These are phyloP conservation scores for Abrus pulchellus DNA, from an alignment of 306 rosid species.

Conservation along the genomic window DNA sequence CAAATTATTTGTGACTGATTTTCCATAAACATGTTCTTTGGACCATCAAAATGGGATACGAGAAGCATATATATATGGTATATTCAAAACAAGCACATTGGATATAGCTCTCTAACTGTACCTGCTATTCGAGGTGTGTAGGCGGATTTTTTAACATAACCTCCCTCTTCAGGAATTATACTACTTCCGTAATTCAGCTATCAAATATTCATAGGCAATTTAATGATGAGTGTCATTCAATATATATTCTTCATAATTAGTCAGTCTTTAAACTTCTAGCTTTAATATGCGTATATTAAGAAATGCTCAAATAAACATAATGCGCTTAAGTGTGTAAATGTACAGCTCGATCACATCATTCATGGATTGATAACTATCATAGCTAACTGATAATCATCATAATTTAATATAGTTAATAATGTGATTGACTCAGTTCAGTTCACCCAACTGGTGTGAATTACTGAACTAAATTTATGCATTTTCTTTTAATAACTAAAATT, in stretches of 20 bases:
- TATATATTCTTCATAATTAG: neutral
- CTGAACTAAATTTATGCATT: neutral
- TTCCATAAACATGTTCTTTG: neutral
- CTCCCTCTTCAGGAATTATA: neutral
- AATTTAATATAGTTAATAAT: neutral
- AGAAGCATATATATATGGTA: neutral
- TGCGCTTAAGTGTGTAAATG: no score
- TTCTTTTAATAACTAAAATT: neutral
- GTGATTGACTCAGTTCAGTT: neutral
- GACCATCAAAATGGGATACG: neutral
- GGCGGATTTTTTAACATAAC: neutral
- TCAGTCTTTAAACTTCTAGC: neutral
- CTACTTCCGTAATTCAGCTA: neutral
- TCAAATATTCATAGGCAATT: constrained; percentile 17
- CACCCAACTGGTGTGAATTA: neutral
- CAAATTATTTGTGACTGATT: neutral
- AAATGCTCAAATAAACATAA: no score
- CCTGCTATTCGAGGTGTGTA: constrained; percentile 7
- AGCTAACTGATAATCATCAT: constrained; percentile 8
- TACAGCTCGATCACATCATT: neutral
- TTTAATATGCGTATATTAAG: no score
- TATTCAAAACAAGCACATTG: neutral
- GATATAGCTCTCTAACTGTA: neutral
- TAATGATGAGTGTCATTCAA: neutral
- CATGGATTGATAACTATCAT: neutral